Base-by-base conservation (phyloP, 2,329 filamentous ascomycete species). In the Penicillium sp. region DNA sequence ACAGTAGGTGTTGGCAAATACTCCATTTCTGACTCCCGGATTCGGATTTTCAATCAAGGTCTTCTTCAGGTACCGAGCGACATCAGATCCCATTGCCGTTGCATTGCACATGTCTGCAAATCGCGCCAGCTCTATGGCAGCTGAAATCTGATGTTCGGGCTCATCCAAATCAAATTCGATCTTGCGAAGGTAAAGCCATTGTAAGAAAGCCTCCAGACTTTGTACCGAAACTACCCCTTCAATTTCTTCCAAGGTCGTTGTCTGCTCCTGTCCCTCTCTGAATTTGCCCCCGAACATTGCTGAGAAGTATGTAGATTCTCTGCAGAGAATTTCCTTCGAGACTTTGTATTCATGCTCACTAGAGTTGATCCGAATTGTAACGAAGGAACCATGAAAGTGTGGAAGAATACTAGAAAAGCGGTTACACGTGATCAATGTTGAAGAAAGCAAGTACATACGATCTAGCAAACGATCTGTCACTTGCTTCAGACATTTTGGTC, bases 381-480 rank as follows among this genome's bases (percentile, higher is more conserved):
- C n/a, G 9, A 4, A 10, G 10, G 37, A 1, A 13, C 10, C 9
- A 21, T 42, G 9, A 11, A 9, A 42, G 7, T 10, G 16, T 21
- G 37, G 37, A 21, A 42, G 16, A 10, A 5, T 37, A 2, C 35
- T 37, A 19, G 35, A 37, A 9, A 1, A n/a, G 14, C 4, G 35
- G n/a, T 37, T 37, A 19, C 1, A n/a, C 9, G 8, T 7, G n/a
- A 8, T n/a, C 5, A 7, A 2, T n/a, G 0, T n/a, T 6, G n/a
- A 7, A n/a, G 6, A 37, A 16, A 19, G 16, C 5, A 37, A 37
- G 6, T 37, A 37, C 35, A n/a, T n/a, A 37, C 35, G 35, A 37
- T n/a, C 16, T 37, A 16, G 35, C 35, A 37, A 37, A 37, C 0
- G 14, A n/a, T n/a, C 3, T n/a, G n/a, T 3, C 6, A 37, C 35